phyloP scores from a whole-genome alignment of 2,329 filamentous ascomycete species.

The Colletotrichum destructivum region DNA sequence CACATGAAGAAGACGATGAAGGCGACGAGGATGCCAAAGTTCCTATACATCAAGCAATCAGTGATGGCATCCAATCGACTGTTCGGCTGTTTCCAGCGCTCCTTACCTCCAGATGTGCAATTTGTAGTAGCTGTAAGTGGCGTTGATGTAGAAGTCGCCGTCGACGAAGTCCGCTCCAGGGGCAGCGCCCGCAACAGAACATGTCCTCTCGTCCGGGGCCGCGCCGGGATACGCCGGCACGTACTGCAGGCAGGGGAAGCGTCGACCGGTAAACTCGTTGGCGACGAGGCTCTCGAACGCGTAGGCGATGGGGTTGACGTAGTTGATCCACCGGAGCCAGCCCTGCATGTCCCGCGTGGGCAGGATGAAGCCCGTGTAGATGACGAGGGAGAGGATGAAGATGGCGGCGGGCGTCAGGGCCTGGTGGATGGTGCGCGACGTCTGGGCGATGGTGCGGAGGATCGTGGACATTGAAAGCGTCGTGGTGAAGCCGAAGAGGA shows the following conservation, averaged over 20 bases:
- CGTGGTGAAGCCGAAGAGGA: slow-evolving; percentile 64
- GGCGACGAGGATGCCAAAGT: slow-evolving; percentile 69
- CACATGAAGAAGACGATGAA: slow-evolving; percentile 64
- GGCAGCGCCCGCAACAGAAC: slow-evolving; percentile 60
- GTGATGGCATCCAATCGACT: too few relatives aligned
- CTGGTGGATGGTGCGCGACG: slow-evolving; percentile 65
- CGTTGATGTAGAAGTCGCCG: slow-evolving; percentile 61
- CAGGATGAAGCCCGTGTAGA: slow-evolving; percentile 69
- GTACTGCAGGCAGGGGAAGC: slow-evolving; percentile 54
- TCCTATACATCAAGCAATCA: slow-evolving; percentile 53
- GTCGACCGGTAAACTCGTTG: slow-evolving; percentile 72
- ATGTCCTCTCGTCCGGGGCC: slow-evolving; percentile 52
- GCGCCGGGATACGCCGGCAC: slow-evolving; percentile 45
- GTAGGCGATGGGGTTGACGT: slow-evolving; percentile 67
- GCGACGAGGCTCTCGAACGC: slow-evolving; percentile 77
- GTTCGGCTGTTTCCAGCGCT: too few relatives aligned
- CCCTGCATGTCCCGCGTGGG: slow-evolving; percentile 56
- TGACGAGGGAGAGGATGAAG: slow-evolving; percentile 65
- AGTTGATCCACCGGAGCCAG: slow-evolving; percentile 69
- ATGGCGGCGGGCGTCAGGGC: slow-evolving; percentile 68
- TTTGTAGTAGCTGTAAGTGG: slow-evolving; percentile 59
- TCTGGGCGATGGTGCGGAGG: slow-evolving; percentile 65
- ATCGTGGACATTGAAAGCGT: slow-evolving; percentile 66
- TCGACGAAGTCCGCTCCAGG: slow-evolving; percentile 59
- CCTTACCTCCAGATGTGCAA: slow-evolving; percentile 59